Base-by-base conservation (phyloP, 345 rosid species). In the Aegle marmelos region DNA sequence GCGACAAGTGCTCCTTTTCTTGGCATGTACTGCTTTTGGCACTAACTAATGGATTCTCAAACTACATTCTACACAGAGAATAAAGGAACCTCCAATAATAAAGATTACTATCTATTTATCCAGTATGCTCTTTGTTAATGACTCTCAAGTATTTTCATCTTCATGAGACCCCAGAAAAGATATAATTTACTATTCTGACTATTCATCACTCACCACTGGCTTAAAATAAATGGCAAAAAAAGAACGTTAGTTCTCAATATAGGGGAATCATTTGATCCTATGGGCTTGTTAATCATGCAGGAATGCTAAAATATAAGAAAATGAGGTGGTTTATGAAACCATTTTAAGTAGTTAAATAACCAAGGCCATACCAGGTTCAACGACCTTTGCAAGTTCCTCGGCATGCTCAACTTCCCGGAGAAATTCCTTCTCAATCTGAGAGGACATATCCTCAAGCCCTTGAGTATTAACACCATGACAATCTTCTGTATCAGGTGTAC, bases 391-490 rank as follows among this genome's bases (percentile, higher is more conserved):
- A 82, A 96, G 92, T 85, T 92, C 93, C 81, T 91, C 99, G 34
- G 98, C 98, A 78, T 77, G 91, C 75, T 86, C 98, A 81, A 94
- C 89, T 87, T 91, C 98, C 73, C 25, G 82, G 36, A 94, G 87
- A 86, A 96, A 94, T 53, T 92, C 97, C 80, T 83, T 89, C 84
- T 92, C 90, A 21, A 94, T 91, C 80, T 84, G 89, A 75, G 86
- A 80, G 78, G 91, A 86, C 69, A 89, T 70, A 76, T 85, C 88
- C 75, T 84, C 93, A 6, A 89, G 81, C 79, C 83, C 83, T 74
- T 77, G 83, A 50, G 83, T 70, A 75, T 77, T 68, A 73, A 73
- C 68, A 82, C 84, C 80, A 61, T 56, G 62, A 73, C 80, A 82
- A 70, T 83, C 87, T 79, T 85, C 88, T 27, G 79, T 58, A 68